Base-by-base conservation (phyloP, 2,329 filamentous ascomycete genomes). In the Diaporthe velutina region DNA sequence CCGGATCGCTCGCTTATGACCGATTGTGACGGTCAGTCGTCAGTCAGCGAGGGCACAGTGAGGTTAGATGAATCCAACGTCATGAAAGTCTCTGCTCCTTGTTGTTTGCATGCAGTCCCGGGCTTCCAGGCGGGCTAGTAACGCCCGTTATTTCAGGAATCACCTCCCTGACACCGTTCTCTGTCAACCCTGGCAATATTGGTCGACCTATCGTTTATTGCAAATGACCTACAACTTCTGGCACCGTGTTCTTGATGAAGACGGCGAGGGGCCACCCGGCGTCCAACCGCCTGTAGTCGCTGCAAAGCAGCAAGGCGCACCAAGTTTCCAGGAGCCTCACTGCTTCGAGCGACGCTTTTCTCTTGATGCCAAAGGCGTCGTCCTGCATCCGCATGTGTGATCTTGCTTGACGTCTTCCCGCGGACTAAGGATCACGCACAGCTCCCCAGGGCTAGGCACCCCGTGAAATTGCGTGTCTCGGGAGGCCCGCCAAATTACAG, bases 1-100 rank as follows among this genome's bases (percentile, higher is more conserved):
- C 68, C 75, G 75, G 75, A 74, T 76, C 73, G 50, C 68, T 72
- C 74, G 74, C 74, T 74, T 64, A 76, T 76, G 74, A 76, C 74
- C 74, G 74, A 72, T 67, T 72, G 45, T 68, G 60, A 76, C 72
- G 67, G 72, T 74, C 67, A 71, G 67, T 68, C 22, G 45, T 67
- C 61, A 52, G 61, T 38, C 45, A 54, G 50, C 67, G 58, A 64
- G 40, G 73, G 45, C 40, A 68, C 22, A 54, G 28, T 74, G 74
- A 45, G 71, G 19, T 70, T 70, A 60, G 52, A 70, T 55, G 64
- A 73, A 67, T 71, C 57, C 50, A 70, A 55, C 45, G 71, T 67
- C 60, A 45, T 55, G 50, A 33, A 28, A 50, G 33, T 74, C 52
- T 45, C 58, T 55, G 40, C 52, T 50, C 52, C 58, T 58, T 35